Base-by-base conservation (phyloP, 2,329 filamentous ascomycete genomes). In the Raffaelea albimanens region DNA sequence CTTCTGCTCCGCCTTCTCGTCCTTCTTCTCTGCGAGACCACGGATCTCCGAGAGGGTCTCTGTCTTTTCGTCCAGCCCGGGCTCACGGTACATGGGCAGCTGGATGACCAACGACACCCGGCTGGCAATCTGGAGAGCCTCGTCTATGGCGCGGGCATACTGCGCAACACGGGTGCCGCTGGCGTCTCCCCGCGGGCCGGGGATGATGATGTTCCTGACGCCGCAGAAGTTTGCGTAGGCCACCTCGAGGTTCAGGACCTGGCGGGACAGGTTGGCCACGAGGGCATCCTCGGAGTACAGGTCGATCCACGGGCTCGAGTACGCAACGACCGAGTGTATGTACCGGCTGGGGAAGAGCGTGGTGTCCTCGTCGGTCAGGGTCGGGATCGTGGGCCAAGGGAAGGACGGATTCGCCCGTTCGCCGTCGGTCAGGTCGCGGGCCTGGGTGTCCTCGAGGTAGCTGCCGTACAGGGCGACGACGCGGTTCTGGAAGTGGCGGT, bases 181-280 rank as follows among this genome's bases (percentile, higher is more conserved):
- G 14, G 67, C 64, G 51, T 70, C 61, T 47, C 71, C 73, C 53
- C 77, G 76, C 3, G 93, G 93, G 0, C 89, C 89, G 2, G 84
- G 82, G 25, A 98, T 72, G 44, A 97, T 71, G 50, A 97, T 74
- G 64, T 85, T 94, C 48, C 82, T 81, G 43, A 93, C 77, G 33
- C 94, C 94, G 59, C 89, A 96, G 67, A 97, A 98, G 53, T 88
- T 90, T 53, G 94, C 93, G 67, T 96, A 98, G 43, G 88, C 86
- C 43, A 97, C 77, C 63, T 98, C 93, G 36, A 95, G 75, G 61
- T 89, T 89, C 53, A 98, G 72, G 7, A 95, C 85, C 66, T 96
- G 91, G 40, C 87, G 81, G 33, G 91, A 96, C 50, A 97, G 76
- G 62, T 86, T 87, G 8, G 88, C 82, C 53, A 97, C 82, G 52